Conservation (phyloP, 495 filamentous ascomycete species). For the Chaetomium fimeti region DNA sequence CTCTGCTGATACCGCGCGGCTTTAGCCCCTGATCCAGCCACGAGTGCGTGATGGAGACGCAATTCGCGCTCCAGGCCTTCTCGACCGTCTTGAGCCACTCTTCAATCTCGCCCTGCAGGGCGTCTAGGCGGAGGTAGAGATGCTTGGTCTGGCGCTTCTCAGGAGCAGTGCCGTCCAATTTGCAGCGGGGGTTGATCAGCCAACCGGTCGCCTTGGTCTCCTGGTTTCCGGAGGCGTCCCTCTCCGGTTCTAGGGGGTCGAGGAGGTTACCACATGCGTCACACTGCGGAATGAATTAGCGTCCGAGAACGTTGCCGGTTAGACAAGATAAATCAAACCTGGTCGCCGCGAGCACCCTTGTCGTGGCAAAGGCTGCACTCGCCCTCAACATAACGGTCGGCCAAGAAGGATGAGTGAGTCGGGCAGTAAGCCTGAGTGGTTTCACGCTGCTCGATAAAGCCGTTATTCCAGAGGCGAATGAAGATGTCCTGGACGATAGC, state of each 20-base stretch:
- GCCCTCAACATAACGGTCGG: constrained; percentile 92
- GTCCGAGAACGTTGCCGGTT: not conserved
- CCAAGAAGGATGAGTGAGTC: constrained; percentile 77
- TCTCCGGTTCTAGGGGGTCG: constrained; percentile 63
- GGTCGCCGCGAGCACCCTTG: constrained; percentile 70
- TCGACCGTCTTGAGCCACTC: constrained; percentile 60
- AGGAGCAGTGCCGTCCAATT: constrained; percentile 77
- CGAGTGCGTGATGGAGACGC: constrained; percentile 64
- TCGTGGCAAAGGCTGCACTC: constrained; percentile 73
- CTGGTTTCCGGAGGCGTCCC: constrained; percentile 24
- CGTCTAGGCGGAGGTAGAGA: constrained; percentile 76
- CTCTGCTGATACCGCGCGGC: constrained; percentile 84
- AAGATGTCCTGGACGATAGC: constrained; percentile 86
- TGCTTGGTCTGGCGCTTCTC: constrained; percentile 61
- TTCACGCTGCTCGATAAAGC: constrained; percentile 76
- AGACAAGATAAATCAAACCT: constrained; percentile 13
- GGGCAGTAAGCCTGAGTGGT: constrained; percentile 82
- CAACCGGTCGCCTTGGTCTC: constrained; percentile 31
- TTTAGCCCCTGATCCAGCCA: constrained; percentile 84
- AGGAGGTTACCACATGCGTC: constrained; percentile 78
- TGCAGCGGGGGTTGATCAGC: constrained; percentile 64
- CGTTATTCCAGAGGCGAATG: constrained; percentile 68
- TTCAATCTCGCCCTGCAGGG: constrained; percentile 69
- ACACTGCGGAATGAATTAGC: constrained; percentile 53
- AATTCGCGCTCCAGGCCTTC: constrained; percentile 72